Evolutionary conservation across 1,284 basidiomycete species (phyloP), one percentile per base, ranked within the genome.

Genomic region (Tilletia walkeri): DNA sequence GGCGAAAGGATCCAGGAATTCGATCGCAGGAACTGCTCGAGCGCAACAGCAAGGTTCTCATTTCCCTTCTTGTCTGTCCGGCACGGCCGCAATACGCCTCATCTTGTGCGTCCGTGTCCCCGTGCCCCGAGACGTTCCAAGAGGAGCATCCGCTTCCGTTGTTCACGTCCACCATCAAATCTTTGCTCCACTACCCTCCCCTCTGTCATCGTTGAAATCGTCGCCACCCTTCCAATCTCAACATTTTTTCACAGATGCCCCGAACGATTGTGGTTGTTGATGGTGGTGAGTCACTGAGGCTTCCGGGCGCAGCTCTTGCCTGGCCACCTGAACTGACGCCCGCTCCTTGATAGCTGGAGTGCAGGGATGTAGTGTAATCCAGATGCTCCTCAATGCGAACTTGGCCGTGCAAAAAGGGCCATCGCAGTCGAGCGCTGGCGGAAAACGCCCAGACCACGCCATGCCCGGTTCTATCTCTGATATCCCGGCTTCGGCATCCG

Each of bases 331-430:
- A 30, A 30, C 24, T 36, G 24, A 61, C 20, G 24, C 24, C 14
- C 5, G 1, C 4, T 30, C 2, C 36, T 38, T 34, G 10, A 30
- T 36, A 61, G 16, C 16, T 18, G 56, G 24, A 16, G 56, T 61
- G 9, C 56, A 61, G 36, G 56, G 56, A 9, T 10, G 7, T 30
- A 9, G 20, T 20, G 56, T 61, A n/a, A 61, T 61, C 30, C 20
- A 61, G 56, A 61, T 34, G 56, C 20, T 61, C 20, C 36, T 61
- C 56, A 61, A 61, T 61, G 56, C 56, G 56, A 61, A 61, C 36
- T 16, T 61, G 14, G 56, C 56, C 7, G 56, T 30, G 56, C 56
- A 61, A 10, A 24, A 30, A 34, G 56, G 56, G 14, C 6, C 24
- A n/a, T 61, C 56, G 7, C 56, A 30, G 30, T 61, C 56, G 6